Conservation (phyloP, 2,329 filamentous ascomycete genomes). For the Coleophoma eucalyptorum region DNA sequence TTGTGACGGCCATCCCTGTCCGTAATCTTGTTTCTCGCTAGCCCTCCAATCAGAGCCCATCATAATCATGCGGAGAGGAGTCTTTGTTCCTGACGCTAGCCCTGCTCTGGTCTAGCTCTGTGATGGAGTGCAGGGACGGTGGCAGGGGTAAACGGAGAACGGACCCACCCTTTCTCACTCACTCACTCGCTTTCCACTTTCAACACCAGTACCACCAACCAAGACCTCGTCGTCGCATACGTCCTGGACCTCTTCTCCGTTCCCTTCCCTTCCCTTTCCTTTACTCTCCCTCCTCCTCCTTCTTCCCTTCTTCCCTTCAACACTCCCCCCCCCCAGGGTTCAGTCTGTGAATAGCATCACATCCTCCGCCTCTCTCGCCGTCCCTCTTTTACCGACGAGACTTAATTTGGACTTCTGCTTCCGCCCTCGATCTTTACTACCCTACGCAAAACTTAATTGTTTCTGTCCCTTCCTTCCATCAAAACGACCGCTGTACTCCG, state of each 20-base stretch:
- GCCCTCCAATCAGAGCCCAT: not conserved
- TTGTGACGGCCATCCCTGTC: not conserved
- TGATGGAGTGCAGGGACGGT: not conserved
- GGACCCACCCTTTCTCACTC: not conserved
- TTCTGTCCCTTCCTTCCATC: not conserved
- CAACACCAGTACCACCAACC: not conserved
- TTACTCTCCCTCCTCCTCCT: constrained; percentile 24
- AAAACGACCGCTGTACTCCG: not conserved
- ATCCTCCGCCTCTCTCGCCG: constrained; percentile 7
- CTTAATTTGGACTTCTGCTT: constrained; percentile 1
- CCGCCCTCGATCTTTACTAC: constrained; percentile 5
- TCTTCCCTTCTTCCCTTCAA: constrained; percentile 20
- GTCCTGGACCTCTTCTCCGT: not conserved
- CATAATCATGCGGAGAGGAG: not conserved
- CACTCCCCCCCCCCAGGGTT: not conserved
- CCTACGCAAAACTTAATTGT: not conserved
- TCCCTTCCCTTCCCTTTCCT: not conserved
- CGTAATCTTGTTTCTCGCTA: not conserved
- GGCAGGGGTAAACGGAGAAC: not conserved
- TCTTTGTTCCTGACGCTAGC: not conserved
- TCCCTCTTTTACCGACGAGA: constrained; percentile 18
- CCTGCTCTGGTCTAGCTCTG: not conserved
- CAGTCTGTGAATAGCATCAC: not conserved
- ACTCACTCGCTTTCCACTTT: not conserved
- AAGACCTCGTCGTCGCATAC: no score